A percentile compares a stretch with the other conserved stretches of the same genome.
phyloP scores from a whole-genome alignment of 2,329 filamentous ascomycete species.

The Plectosphaerella sp. region DNA sequence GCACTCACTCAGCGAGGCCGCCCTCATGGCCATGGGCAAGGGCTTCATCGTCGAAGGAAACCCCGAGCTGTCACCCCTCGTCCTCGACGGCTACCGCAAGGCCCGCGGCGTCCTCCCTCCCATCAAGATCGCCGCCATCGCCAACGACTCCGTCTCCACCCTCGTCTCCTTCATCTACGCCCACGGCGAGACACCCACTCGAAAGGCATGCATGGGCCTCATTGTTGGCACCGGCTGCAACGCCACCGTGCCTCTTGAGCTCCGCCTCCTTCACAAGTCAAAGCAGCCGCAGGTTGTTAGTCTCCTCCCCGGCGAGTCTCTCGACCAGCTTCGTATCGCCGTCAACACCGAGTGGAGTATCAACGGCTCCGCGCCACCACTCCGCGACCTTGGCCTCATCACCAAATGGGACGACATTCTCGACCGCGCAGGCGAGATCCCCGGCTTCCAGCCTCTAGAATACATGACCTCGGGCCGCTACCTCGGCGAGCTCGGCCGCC shows the following conservation, averaged over 20 bases:
- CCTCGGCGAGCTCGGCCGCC: slow-evolving; percentile 69
- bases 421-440: slow-evolving; percentile 61
- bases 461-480: slow-evolving; percentile 81
- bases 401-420: slow-evolving; percentile 68
- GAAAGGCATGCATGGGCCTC: slow-evolving; percentile 70
- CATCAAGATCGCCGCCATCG: slow-evolving; percentile 69
- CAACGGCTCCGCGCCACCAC: slow-evolving; percentile 64
- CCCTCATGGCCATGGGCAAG: slow-evolving; percentile 65
- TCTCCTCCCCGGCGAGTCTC: slow-evolving; percentile 37
- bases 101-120: slow-evolving; percentile 51
- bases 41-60: slow-evolving; percentile 61
- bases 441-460: slow-evolving; percentile 77
- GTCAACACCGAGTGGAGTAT: slow-evolving; percentile 87
- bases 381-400: slow-evolving; percentile 58
- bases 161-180: slow-evolving; percentile 73
- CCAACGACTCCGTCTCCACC: slow-evolving; percentile 78
- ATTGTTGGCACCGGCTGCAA: slow-evolving; percentile 82
- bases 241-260: slow-evolving; percentile 69
- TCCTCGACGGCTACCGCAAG: slow-evolving; percentile 54
- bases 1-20: slow-evolving; percentile 56
- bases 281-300: slow-evolving; percentile 53
- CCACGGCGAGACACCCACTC: slow-evolving; percentile 55
- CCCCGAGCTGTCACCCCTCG: slow-evolving; percentile 54
- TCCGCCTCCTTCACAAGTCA: slow-evolving; percentile 55
- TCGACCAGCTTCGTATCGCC: slow-evolving; percentile 59